Base-by-base conservation (phyloP, 805 yeast species). In the Sungouiozyma ichnusensis region DNA sequence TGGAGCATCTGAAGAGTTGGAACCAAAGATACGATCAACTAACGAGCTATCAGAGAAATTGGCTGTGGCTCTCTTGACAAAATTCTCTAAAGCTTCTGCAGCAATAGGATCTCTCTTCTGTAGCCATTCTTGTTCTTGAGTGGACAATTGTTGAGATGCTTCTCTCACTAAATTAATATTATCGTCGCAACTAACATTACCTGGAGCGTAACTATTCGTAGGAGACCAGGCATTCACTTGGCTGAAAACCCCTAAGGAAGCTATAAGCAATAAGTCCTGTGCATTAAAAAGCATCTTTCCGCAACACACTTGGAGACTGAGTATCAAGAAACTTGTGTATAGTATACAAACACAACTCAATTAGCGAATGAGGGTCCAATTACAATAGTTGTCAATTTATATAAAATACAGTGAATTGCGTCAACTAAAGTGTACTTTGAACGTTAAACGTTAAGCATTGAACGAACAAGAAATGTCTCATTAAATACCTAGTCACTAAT, bases 161-260 rank as follows among this genome's bases (percentile, higher is more conserved):
- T 61, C 62, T 58, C 86, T 68, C 3, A 68, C 55, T 3, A 68
- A 49, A 3, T 57, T 48, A 3, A 44, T 35, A 31, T 55, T 47
- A 39, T 59, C 60, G 0, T 82, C 82, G 59, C 85, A 78, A 1
- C 67, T 60, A 3, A 77, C 71, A 14, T 62, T 57, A 0, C 73
- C 79, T 2, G 85, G 85, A 1, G 79, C 81, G 47, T 79, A 79
- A 1, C 73, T 67, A 41, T 72, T 68, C 0, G 74, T 67, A 1
- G 79, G 79, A 1, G 54, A 51, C 54, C 53, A 52, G 17, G 52
- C 59, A 14, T 41, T 32, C 0, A 38, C 57, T 24, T 24, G 29
- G 6, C 29, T 11, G 9, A 24, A 11, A 24, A 24, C 29, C 11
- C 29, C 29, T 2, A 45, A 24, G 13, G 47, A 3, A 9, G 40